Base-by-base conservation (phyloP, 2,329 filamentous ascomycete genomes). In the Tricladium varicosporioides region DNA sequence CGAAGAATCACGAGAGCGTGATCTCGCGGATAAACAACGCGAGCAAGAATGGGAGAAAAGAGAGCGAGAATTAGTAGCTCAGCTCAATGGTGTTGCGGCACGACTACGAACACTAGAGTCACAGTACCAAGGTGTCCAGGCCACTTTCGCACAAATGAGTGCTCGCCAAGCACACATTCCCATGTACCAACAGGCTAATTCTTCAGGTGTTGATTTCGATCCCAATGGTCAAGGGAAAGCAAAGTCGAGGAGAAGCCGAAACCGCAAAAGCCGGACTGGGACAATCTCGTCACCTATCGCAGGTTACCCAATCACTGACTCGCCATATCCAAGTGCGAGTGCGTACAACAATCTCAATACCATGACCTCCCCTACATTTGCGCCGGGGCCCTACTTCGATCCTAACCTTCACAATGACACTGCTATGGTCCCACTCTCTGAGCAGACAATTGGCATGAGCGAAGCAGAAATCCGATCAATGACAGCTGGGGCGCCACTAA, bases 401-500 rank as follows among this genome's bases (percentile, higher is more conserved):
- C 54, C 69, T 54, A 66, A 61, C 51, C 63, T 27, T 27, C 22
- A 27, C 22, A 40, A 66, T 43, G 64, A 68, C 48, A 65, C 62
- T n/a, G 61, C 64, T n/a, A 65, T 70, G 67, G 60, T 64, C 1
- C 66, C 65, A 14, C 48, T 67, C 16, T 60, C 60, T 8, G 61
- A 72, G 70, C 65, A 71, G 64, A 64, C 75, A 60, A 62, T 74
- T 60, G 65, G 70, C 9, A 77, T 85, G 54, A 83, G 82, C 5
- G 86, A 89, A 32, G 80, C 83, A 1, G 85, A 88, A 15, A 73
- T 87, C 4, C 82, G 83, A 57, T 78, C 78, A 15, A 70, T 88
- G 36, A 84, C 80, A 2, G 81, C 79, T 15, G 85, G 83, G 27
- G 89, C 87, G 1, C 88, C 88, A 1, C 82, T 93, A 70, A 92